Evolutionary conservation across 2,329 filamentous ascomycete species (phyloP).

Genomic region (Ambrosiella beaveri): DNA sequence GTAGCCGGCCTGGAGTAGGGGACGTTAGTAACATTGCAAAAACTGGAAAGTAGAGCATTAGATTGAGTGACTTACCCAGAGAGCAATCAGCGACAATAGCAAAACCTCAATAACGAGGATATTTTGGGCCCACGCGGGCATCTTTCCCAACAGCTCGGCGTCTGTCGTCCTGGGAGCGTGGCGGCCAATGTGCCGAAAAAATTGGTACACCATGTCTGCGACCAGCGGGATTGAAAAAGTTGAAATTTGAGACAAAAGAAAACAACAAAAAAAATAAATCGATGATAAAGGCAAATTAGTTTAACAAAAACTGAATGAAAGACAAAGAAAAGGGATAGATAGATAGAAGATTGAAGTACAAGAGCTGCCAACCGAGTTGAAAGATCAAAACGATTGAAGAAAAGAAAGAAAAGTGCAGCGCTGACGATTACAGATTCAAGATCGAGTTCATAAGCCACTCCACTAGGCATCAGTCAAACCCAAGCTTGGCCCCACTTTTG

Average conservation of each 20-base stretch:
- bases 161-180: not conserved
- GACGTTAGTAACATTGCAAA: not conserved
- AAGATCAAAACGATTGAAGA: too few relatives aligned
- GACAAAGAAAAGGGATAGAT: not conserved
- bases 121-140: conserved; percentile 1
- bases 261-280: not conserved
- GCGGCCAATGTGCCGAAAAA: not conserved
- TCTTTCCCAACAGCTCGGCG: conserved; percentile 2
- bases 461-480: too few relatives aligned
- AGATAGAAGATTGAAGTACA: too few relatives aligned
- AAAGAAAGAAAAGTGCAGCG: too few relatives aligned
- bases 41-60: not conserved
- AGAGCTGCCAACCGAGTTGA: too few relatives aligned
- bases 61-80: conserved; percentile 7
- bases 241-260: not conserved
- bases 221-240: not conserved
- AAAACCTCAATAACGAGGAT: conserved; percentile 4
- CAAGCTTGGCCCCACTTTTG: too few relatives aligned
- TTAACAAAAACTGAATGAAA: not conserved
- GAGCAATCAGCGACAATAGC: not conserved
- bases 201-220: conserved; percentile 1
- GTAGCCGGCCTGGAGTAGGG: conserved; percentile 20
- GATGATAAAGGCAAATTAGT: not conserved
- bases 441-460: too few relatives aligned
- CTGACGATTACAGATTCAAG: not conserved